Conservation (phyloP, 371 early-diverging fungal genomes). For the Saksenaea vasiformis region DNA sequence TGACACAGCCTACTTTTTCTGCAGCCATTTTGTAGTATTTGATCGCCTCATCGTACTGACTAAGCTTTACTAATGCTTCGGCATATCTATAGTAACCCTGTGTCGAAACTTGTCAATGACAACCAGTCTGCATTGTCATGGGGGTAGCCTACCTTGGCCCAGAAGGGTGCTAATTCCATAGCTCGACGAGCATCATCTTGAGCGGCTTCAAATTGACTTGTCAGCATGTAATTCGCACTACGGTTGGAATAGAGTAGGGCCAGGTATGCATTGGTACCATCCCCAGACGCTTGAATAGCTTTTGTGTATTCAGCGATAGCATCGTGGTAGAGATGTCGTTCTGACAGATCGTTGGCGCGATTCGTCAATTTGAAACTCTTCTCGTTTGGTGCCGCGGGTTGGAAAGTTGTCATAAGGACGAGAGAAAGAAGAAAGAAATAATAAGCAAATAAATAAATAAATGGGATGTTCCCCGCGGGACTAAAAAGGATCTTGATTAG, state of each 20-base stretch:
- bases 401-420: background rate
- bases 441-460: background rate
- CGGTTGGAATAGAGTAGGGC: conserved; percentile 73
- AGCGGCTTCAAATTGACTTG: conserved; percentile 58
- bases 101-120: background rate
- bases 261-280: conserved; percentile 34
- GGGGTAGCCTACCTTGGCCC: conserved; percentile 65
- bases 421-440: background rate
- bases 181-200: conserved; percentile 63
- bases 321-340: conserved; percentile 49
- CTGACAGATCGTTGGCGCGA: conserved; percentile 64
- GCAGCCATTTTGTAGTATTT: conserved; percentile 56
- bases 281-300: conserved; percentile 46
- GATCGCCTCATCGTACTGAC: conserved; percentile 61
- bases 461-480: background rate
- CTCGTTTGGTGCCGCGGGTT: conserved; percentile 43
- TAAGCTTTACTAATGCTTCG: conserved; percentile 64
- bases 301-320: conserved; percentile 69
- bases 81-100: conserved; percentile 76
- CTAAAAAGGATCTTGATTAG: background rate
- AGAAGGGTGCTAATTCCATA: conserved; percentile 61
- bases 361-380: conserved; percentile 37
- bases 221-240: conserved; percentile 56
- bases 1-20: conserved; percentile 27
- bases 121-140: background rate